phyloP scores from a whole-genome alignment of 2,329 filamentous ascomycete genomes.

The Penicillium fuscoglaucum region DNA sequence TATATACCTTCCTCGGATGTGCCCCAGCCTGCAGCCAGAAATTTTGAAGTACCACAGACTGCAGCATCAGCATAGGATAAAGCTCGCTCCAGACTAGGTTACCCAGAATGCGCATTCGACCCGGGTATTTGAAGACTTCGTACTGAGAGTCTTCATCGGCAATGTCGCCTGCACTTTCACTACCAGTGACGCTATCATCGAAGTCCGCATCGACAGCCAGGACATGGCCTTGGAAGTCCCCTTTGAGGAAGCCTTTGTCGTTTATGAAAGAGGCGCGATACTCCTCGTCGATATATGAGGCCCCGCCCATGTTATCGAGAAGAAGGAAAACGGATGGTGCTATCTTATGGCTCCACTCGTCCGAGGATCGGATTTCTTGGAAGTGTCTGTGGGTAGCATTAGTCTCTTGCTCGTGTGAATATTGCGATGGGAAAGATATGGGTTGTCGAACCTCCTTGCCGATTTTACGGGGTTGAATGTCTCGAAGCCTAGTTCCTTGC shows the following conservation, averaged over 20 bases:
- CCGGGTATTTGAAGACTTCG: conserved; percentile 11
- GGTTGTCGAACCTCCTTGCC: too few species aligned
- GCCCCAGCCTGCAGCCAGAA: conserved; percentile 25
- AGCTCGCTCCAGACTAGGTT: conserved; percentile 29
- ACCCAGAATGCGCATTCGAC: conserved; percentile 25
- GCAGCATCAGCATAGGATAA: conserved; percentile 14
- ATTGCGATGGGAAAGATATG: too few species aligned
- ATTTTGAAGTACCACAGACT: conserved; percentile 13
- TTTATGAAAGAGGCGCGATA: not conserved
- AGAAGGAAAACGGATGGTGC: conserved; percentile 7
- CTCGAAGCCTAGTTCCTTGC: too few species aligned
- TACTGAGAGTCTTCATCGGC: conserved; percentile 1
- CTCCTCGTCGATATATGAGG: conserved; percentile 3
- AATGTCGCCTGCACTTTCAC: not conserved
- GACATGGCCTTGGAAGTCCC: conserved; percentile 18
- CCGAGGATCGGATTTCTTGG: too few species aligned
- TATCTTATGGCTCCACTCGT: too few species aligned
- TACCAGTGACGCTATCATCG: not conserved
- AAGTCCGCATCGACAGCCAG: conserved; percentile 22
- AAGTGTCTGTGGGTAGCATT: too few species aligned
- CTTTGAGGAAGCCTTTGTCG: conserved; percentile 7
- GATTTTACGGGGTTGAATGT: too few species aligned
- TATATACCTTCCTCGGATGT: conserved; percentile 27
- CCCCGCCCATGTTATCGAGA: conserved; percentile 3
- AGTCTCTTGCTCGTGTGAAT: too few species aligned